Evolutionary conservation across 192 early-diverging fungal genomes (phyloP), one percentile per base, ranked within the genome.

Genomic region (Linnemannia zychae): DNA sequence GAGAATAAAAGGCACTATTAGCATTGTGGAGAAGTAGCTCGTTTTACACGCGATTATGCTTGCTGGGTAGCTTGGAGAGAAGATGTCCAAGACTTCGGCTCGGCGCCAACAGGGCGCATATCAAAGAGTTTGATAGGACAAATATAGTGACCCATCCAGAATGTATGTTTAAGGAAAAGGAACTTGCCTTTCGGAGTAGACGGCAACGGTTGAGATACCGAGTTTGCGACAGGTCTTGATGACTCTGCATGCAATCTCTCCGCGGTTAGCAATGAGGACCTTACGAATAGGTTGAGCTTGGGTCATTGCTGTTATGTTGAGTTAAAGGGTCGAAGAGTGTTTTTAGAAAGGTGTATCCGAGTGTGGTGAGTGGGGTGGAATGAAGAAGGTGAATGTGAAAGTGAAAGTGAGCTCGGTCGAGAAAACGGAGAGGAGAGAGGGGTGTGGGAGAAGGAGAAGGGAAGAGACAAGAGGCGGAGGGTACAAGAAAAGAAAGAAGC

Each of bases 201-300:
- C 89, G 28, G 92, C 93, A 28, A 95, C 87, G 46, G 93, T 90
- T 12, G 88, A 80, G 47, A 93, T 84, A 69, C 93, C 93, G 72
- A 96, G 90, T 72, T 93, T 89, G 40, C 90, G 89, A 34, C 90
- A 92, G 31, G 95, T 91, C 49, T 91, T 89, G n/a, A 96, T 90
- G 74, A 96, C 89, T 72, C 95, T 87, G 72, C 93, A 91, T 47
- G 95, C 94, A 77, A 96, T 96, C 83, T 96, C 95, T 49, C 95
- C 95, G 37, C 95, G 90, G 88, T 96, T 96, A 13, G 95, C 95
- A 17, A 95, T 93, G 17, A 92, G 78, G 37, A 92, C 69, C 68
- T 89, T 90, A 49, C 78, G 81, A 75, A 91, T 91, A 71, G 77
- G 83, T 15, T 75, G 74, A 37, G 70, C n/a, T 1, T 86, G 67